phyloP scores from a whole-genome alignment of 106 monocot genomes.

The Dendrobium officinale region DNA sequence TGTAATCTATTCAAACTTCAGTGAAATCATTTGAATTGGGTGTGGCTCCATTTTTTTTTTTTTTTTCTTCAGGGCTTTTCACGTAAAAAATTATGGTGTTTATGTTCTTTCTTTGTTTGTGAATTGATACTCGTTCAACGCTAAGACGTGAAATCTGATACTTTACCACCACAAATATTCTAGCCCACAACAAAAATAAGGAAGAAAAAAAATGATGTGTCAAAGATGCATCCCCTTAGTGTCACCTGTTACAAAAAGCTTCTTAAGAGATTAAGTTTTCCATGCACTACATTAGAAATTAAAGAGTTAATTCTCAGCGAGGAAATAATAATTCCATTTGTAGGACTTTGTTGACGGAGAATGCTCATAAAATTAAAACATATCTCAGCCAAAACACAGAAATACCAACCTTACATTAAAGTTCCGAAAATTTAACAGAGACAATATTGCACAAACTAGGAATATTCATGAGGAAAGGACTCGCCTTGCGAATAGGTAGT shows the following conservation, averaged over 20 bases:
- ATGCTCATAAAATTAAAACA: neutral
- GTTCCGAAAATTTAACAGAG: neutral
- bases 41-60: too few species aligned
- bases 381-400: neutral
- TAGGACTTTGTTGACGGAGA: neutral
- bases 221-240: neutral
- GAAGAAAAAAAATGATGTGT: too few species aligned
- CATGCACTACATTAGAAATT: too few species aligned
- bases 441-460: neutral
- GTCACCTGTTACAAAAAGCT: neutral
- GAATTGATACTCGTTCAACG: too few species aligned
- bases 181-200: too few species aligned
- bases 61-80: too few species aligned
- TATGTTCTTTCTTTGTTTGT: too few species aligned
- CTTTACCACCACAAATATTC: too few species aligned
- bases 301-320: neutral
- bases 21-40: too few species aligned
- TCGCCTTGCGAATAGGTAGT: constrained; percentile 63
- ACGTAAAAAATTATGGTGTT: too few species aligned
- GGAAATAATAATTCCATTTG: neutral
- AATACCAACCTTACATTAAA: neutral
- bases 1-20: too few species aligned
- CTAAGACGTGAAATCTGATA: too few species aligned
- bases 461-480: neutral
- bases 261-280: neutral